Evolutionary conservation across 169 alveolate genomes (phyloP), one percentile per base, ranked within the genome.

Genomic region (Eimeria praecox): DNA sequence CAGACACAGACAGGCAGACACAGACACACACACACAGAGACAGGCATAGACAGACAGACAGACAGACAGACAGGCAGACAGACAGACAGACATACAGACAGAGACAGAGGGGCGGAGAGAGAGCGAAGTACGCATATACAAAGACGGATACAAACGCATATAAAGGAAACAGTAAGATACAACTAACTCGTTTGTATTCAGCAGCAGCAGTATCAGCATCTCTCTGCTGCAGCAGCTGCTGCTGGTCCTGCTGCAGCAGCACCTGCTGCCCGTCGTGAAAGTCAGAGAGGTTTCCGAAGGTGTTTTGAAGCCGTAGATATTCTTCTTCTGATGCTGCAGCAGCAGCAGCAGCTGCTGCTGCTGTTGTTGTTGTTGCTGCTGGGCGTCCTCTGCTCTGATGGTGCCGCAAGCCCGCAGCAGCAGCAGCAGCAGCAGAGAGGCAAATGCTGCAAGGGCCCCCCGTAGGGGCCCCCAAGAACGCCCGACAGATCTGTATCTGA

Each of bases 221-320:
- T 27, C 49, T 42, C 49, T 71, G 82, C 73, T 49, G 90, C 90
- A 49, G 90, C 90, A 44, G 40, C 33, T 66, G 38, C 49, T 14
- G 82, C 82, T 71, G 82, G 49, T 20, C 71, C 24, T 44, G 66
- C 71, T 82, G 90, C 90, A 24, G 90, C 90, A 82, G 71, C 90
- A 82, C 27, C 46, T 82, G 52, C 73, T 82, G 90, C 71, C 90
- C 90, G 20, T 49, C 90, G 24, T 49, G 20, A 46, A 49, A 82
- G 12, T 82, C 90, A 22, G 90, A n/a, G 8, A 82, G 90, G n/a
- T 82, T 82, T 14, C 40, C 14, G 5, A 82, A 59, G 12, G 90
- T 82, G n/a, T 82, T 82, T 8, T 73, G 33, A 1, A 82, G 71
- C 90, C 69, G 33, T 73, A 82, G 73, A 27, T 82, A 82, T n/a